Base-by-base conservation (phyloP, 805 yeast species). In the Ogataea philodendri region DNA sequence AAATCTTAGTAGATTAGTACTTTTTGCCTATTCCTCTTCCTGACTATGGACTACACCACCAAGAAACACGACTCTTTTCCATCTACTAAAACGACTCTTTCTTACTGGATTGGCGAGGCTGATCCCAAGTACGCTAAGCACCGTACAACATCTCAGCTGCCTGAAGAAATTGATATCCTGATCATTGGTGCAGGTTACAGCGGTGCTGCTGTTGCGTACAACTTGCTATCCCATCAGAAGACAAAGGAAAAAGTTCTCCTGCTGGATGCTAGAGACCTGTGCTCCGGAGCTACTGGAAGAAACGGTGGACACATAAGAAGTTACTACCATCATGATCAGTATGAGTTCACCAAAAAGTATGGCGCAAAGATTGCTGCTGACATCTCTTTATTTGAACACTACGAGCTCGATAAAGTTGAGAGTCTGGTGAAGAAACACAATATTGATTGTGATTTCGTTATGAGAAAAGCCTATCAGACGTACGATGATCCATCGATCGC, bases 301-400 rank as follows among this genome's bases (percentile, higher is more conserved):
- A 69, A 69, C 33, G 74, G 74, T 15, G 75, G 75, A 1, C 75
- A 69, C 45, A 45, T 70, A 31, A 63, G 66, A 30, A 69, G 71
- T 15, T 51, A 40, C 27, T 44, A 45, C 21, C 49, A 55, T 32
- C 42, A 44, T 27, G 38, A 32, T 10, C 54, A 52, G 16, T 27
- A 41, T 14, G 32, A 33, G 9, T 52, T 35, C 30, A 36, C 35
- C 9, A 15, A 26, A 11, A 33, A 41, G 32, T 45, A 42, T 24
- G 53, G 62, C 34, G 26, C 40, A 16, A 32, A 52, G 26, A 44
- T 53, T 11, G 68, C 63, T n/a, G 64, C 67, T 3, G 58, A 60
- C 28, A 49, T 60, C 9, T 61, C 55, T 15, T 51, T 58, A 26
- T 67, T 62, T 28, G 72, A 66, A 38, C 56, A 49, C 25, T 57